Percentiles rank a stretch among this genome's conserved stretches.
Evolutionary conservation across 257 asterid species (phyloP).

Genomic region (Nicotiana paniculata): DNA sequence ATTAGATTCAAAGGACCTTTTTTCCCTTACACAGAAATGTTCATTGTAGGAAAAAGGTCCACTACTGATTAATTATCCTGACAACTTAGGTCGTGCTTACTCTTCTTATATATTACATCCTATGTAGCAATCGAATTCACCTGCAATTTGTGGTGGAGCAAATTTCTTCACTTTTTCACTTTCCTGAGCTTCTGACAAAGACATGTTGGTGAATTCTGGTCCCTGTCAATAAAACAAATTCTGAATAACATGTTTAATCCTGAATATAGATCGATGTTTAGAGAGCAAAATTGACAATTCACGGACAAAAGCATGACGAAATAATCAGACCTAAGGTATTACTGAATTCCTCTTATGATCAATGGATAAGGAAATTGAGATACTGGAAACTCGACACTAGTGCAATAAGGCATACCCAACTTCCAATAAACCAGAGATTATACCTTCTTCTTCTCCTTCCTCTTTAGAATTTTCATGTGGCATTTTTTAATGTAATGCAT

Average conservation of each 20-base stretch:
- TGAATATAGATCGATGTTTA: neutral
- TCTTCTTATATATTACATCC: neutral
- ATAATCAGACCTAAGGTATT: neutral
- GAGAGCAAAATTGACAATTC: neutral
- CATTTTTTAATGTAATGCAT: constrained; percentile 89
- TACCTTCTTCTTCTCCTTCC: constrained; percentile 71
- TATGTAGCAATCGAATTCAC: constrained; percentile 12
- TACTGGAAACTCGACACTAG: neutral
- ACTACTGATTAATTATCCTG: neutral
- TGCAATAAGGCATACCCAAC: constrained; percentile 2
- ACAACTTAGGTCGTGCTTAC: neutral
- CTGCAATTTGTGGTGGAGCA: constrained; percentile 12
- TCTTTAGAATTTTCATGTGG: constrained; percentile 81
- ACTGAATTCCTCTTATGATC: neutral
- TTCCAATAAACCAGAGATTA: neutral
- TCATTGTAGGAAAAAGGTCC: neutral
- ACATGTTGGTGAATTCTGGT: constrained; percentile 4
- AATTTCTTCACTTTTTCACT: constrained; percentile 15
- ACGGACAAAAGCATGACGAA: neutral
- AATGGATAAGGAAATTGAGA: neutral
- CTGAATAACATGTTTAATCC: neutral
- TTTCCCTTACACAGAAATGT: neutral
- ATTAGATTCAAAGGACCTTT: neutral
- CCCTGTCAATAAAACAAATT: constrained; percentile 19
- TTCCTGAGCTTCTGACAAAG: constrained; percentile 10